These are phyloP conservation scores for Adansonia digitata DNA, from an alignment of 345 rosid species.

Conservation along the genomic window DNA sequence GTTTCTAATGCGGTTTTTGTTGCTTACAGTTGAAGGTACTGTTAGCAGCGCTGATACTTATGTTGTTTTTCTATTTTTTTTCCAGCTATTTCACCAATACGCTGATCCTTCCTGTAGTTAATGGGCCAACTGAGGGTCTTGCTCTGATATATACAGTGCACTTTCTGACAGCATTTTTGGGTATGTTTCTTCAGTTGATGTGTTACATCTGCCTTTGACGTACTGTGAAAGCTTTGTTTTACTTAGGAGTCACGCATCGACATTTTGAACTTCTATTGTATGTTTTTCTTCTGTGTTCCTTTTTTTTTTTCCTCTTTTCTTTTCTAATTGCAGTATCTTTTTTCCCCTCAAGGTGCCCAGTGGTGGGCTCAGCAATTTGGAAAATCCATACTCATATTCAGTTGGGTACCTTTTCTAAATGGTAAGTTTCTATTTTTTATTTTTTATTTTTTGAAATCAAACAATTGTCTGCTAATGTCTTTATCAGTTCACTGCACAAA, in stretches of 20 bases:
- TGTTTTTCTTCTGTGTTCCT: neutral
- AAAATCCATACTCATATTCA: conserved; percentile 54
- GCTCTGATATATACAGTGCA: conserved; percentile 74
- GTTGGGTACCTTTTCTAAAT: conserved; percentile 74
- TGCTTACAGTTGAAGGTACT: neutral
- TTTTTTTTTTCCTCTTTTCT: neutral
- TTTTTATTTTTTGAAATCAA: neutral
- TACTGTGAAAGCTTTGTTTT: conserved; percentile 5
- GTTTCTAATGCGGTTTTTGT: neutral
- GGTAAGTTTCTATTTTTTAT: conserved; percentile 41
- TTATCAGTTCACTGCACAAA: neutral
- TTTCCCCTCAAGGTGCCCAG: conserved; percentile 61
- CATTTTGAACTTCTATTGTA: neutral
- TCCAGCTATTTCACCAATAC: conserved; percentile 89
- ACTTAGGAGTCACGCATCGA: neutral
- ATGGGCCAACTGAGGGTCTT: conserved; percentile 99
- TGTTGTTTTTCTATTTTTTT: neutral
- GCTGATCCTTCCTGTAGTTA: conserved; percentile 85
- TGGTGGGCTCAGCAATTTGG: conserved; percentile 88
- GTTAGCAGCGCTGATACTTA: conserved; percentile 9
- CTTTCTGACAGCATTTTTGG: conserved; percentile 78
- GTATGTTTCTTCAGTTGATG: conserved; percentile 37
- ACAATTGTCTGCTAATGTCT: neutral
- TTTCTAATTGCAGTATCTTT: neutral
- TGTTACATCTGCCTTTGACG: neutral